Percentiles rank a stretch among this genome's conserved stretches.
These are phyloP conservation scores for Macrophomina tecta DNA, from an alignment of 2,329 filamentous ascomycete genomes.

Conservation along the genomic window DNA sequence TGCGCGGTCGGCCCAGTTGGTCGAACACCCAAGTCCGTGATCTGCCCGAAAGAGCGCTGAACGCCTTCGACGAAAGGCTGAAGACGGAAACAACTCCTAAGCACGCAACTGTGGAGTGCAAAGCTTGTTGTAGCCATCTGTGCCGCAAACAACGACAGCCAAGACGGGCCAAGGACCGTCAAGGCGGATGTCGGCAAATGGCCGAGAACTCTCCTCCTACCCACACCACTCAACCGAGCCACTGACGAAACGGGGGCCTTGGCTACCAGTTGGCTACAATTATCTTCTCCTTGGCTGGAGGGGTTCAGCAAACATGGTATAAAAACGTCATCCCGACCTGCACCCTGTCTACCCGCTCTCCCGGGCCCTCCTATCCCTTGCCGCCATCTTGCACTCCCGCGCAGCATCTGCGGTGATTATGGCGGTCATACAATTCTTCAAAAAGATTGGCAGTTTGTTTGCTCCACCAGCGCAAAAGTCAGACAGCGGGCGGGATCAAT, in stretches of 20 bases:
- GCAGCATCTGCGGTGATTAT: neutral
- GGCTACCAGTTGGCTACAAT: neutral
- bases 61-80: no score
- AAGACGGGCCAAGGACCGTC: conserved; percentile 18
- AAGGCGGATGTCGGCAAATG: conserved; percentile 19
- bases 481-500: conserved; percentile 58
- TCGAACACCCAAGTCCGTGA: no score
- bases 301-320: neutral
- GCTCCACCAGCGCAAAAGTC: conserved; percentile 43
- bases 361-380: neutral
- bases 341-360: neutral
- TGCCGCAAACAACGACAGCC: neutral
- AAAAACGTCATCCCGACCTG: conserved; percentile 1
- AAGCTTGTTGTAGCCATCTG: neutral
- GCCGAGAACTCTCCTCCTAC: neutral
- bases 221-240: neutral
- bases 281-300: neutral
- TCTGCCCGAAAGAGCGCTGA: no score
- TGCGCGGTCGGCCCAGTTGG: no score
- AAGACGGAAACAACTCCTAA: no score
- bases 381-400: neutral
- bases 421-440: conserved; percentile 28
- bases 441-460: conserved; percentile 39
- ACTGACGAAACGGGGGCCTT: neutral
- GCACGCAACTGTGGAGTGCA: neutral